Evolutionary conservation across 2,329 filamentous ascomycete genomes (phyloP).

Genomic region (Alternaria sp.): DNA sequence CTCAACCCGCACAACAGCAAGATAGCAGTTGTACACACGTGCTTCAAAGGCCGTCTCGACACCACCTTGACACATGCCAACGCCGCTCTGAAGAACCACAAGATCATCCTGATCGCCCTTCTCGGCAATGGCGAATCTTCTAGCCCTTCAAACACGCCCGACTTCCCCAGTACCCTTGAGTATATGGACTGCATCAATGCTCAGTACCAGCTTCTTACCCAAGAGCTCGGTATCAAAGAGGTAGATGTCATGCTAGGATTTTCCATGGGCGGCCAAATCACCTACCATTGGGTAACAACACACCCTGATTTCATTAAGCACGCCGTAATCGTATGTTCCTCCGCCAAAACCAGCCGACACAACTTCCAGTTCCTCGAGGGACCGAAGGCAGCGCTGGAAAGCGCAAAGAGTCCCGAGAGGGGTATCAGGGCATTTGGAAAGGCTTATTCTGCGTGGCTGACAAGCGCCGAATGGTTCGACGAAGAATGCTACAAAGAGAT

Average conservation of each 20-base stretch:
- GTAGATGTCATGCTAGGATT: conserved; percentile 60
- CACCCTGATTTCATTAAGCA: conserved; percentile 54
- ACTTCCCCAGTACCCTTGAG: conserved; percentile 54
- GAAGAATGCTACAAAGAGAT: conserved; percentile 43
- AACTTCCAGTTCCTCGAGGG: conserved; percentile 64
- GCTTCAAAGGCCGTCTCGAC: conserved; percentile 60
- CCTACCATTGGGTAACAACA: conserved; percentile 60
- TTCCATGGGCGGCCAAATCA: conserved; percentile 63
- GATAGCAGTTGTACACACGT: conserved; percentile 58
- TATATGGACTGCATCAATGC: conserved; percentile 61
- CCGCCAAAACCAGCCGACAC: conserved; percentile 58
- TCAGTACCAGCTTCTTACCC: conserved; percentile 53
- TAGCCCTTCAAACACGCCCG: conserved; percentile 57
- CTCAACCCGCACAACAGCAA: conserved; percentile 31
- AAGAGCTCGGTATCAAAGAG: conserved; percentile 51
- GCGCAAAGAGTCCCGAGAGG: conserved; percentile 46
- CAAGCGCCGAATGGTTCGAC: conserved; percentile 52
- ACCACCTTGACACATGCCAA: conserved; percentile 57
- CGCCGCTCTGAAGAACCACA: conserved; percentile 54
- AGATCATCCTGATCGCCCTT: conserved; percentile 59
- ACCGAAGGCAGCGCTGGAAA: conserved; percentile 56
- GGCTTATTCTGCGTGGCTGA: conserved; percentile 50
- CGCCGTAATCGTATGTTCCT: conserved; percentile 59
- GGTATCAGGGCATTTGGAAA: conserved; percentile 47
- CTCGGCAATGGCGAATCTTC: conserved; percentile 62